Evolutionary conservation across 305 asterid genomes (phyloP).

Genomic region (Fraxinus nigra): DNA sequence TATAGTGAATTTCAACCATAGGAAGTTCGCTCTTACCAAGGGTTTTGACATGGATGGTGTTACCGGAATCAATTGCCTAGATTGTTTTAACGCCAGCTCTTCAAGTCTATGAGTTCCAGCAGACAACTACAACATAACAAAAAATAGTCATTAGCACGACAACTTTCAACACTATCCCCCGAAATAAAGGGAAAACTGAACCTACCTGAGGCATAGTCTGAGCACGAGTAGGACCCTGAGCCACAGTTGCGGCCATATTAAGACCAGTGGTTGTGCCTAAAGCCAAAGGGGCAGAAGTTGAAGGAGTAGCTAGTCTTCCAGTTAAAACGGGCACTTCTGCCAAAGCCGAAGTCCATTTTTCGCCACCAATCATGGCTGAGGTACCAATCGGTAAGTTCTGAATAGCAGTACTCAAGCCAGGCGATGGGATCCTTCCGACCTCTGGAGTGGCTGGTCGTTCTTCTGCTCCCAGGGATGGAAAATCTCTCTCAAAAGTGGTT

Average conservation of each 20-base stretch:
- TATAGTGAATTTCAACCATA: constrained; percentile 11
- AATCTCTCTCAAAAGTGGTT: constrained; percentile 56
- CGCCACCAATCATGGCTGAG: constrained; percentile 57
- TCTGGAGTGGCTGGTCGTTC: constrained; percentile 50
- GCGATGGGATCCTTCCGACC: constrained; percentile 73
- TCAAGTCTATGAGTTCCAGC: constrained; percentile 71
- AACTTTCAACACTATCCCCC: constrained; percentile 1
- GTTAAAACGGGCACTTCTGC: constrained; percentile 66
- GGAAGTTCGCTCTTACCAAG: constrained; percentile 44
- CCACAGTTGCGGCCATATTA: constrained; percentile 95
- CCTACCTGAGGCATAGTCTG: constrained; percentile 71
- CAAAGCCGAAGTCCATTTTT: constrained; percentile 83
- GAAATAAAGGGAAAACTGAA: not conserved
- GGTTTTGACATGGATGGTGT: constrained; percentile 70
- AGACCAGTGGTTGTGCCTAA: constrained; percentile 49
- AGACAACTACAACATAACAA: constrained; percentile 43
- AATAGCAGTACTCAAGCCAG: constrained; percentile 55
- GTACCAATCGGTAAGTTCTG: constrained; percentile 50
- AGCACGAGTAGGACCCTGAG: constrained; percentile 68
- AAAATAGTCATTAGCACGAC: constrained; percentile 21
- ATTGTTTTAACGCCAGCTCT: constrained; percentile 80
- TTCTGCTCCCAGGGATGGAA: constrained; percentile 63
- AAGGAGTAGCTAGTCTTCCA: constrained; percentile 41
- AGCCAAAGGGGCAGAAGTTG: constrained; percentile 36
- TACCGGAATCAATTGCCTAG: constrained; percentile 78